Percentiles rank a stretch among this genome's conserved stretches.
phyloP scores from a whole-genome alignment of 2,329 filamentous ascomycete species.

The Pseudocercospora macadamiae region DNA sequence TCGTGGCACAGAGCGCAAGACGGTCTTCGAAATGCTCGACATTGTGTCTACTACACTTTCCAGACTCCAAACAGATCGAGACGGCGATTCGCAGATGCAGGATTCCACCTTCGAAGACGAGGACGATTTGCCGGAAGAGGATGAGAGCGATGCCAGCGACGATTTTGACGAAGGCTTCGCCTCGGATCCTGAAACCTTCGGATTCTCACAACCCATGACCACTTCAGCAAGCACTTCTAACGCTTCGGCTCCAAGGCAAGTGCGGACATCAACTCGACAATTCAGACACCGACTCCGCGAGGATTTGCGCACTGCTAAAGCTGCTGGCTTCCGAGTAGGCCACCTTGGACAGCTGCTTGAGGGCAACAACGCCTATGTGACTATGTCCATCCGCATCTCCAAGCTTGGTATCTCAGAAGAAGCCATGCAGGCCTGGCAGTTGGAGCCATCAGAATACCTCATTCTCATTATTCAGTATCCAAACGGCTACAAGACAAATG shows the following conservation, averaged over 20 bases:
- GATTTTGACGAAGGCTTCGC: slow-evolving; percentile 27
- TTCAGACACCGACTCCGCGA: slow-evolving; percentile 34
- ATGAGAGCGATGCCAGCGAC: slow-evolving; percentile 42
- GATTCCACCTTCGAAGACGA: slow-evolving; percentile 41
- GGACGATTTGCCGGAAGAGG: slow-evolving; percentile 41
- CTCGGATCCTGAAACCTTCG: slow-evolving; percentile 8
- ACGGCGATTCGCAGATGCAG: slow-evolving; percentile 48
- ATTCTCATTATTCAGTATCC: slow-evolving; percentile 71
- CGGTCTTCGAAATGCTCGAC: slow-evolving; percentile 54
- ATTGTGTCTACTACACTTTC: slow-evolving; percentile 48
- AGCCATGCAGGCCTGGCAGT: slow-evolving; percentile 75
- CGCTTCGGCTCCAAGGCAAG: not conserved
- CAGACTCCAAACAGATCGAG: slow-evolving; percentile 38
- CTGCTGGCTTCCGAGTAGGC: slow-evolving; percentile 71
- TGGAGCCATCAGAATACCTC: slow-evolving; percentile 69
- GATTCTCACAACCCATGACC: slow-evolving; percentile 3
- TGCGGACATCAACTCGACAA: slow-evolving; percentile 3
- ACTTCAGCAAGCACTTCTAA: not conserved
- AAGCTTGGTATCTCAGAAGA: slow-evolving; percentile 75
- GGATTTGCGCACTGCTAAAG: slow-evolving; percentile 65
- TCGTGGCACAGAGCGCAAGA: slow-evolving; percentile 50
- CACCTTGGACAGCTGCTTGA: slow-evolving; percentile 57
- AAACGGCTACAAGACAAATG: slow-evolving; percentile 63
- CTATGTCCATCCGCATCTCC: slow-evolving; percentile 68
- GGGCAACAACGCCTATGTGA: slow-evolving; percentile 58